Evolutionary conservation across 257 asterid species (phyloP).

Genomic region (Datura wrightii): DNA sequence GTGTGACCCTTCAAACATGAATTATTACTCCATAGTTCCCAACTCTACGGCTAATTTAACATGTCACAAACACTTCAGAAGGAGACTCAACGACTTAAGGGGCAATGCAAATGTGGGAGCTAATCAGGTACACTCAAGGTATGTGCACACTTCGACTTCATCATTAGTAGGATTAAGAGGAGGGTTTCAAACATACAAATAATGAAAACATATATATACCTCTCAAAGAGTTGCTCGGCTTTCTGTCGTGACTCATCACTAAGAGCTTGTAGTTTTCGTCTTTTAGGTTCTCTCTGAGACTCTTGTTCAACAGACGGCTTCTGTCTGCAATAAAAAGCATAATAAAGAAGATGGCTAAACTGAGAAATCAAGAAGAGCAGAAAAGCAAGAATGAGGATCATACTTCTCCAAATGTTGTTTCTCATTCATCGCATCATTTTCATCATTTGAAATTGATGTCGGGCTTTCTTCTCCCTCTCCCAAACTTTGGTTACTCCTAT

Average conservation of each 20-base stretch:
- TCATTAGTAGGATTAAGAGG: not conserved
- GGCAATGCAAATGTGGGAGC: slow-evolving; percentile 3
- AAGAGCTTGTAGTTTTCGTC: slow-evolving; percentile 48
- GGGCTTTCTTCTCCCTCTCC: slow-evolving; percentile 46
- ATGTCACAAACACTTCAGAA: not conserved
- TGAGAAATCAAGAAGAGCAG: slow-evolving; percentile 28
- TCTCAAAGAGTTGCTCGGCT: slow-evolving; percentile 68
- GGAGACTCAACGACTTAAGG: slow-evolving; percentile 1
- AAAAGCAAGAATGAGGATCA: slow-evolving; percentile 33
- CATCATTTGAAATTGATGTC: slow-evolving; percentile 40
- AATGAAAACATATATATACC: slow-evolving; percentile 51
- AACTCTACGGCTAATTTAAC: not conserved
- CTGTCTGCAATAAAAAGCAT: slow-evolving; percentile 53
- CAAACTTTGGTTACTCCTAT: slow-evolving; percentile 40
- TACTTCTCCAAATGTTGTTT: slow-evolving; percentile 50
- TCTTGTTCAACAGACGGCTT: slow-evolving; percentile 45
- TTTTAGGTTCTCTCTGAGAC: slow-evolving; percentile 44
- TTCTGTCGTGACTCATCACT: slow-evolving; percentile 55
- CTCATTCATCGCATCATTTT: slow-evolving; percentile 34
- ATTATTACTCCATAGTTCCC: slow-evolving; percentile 23
- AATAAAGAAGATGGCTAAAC: slow-evolving; percentile 36
- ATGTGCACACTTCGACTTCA: slow-evolving; percentile 14
- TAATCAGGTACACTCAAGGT: not conserved
- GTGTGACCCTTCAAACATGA: slow-evolving; percentile 28
- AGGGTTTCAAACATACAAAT: not conserved